A percentile compares a stretch with the other conserved stretches of the same genome.
These are phyloP conservation scores for Panicum virgatum DNA, from an alignment of 202 grass and related monocot species.

Conservation along the genomic window DNA sequence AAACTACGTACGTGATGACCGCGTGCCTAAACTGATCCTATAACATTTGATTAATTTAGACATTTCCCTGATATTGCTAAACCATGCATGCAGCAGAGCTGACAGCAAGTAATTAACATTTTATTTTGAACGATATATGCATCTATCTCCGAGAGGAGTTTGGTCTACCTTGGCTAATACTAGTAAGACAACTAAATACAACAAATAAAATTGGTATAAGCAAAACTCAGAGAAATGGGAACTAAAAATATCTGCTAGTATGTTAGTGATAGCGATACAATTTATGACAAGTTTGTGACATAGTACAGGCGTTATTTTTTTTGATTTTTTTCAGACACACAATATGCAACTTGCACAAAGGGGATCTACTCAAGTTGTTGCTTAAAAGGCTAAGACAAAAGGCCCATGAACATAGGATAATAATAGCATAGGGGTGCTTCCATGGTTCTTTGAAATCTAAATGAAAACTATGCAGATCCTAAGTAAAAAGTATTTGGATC, in stretches of 20 bases:
- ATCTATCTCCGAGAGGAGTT: background rate
- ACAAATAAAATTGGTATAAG: background rate
- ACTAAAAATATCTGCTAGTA: background rate
- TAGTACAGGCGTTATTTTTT: background rate
- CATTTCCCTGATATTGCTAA: background rate
- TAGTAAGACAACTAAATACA: background rate
- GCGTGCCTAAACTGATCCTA: background rate
- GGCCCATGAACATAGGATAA: background rate
- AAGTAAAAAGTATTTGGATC: slow-evolving; percentile 20
- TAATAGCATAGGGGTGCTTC: slow-evolving; percentile 3
- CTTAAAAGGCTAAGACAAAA: background rate
- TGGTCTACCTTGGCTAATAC: background rate
- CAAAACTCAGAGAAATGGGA: background rate
- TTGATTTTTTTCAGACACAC: too few relatives aligned
- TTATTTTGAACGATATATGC: background rate
- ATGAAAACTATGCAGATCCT: slow-evolving; percentile 60
- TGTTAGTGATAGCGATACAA: slow-evolving; percentile 19
- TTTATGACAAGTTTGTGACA: slow-evolving; percentile 30
- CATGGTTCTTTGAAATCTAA: slow-evolving; percentile 9
- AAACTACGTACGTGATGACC: background rate
- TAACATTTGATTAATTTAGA: background rate
- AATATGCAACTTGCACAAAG: slow-evolving; percentile 32
- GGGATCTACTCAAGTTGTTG: background rate
- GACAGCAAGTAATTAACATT: background rate
- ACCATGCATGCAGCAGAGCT: too few relatives aligned